Percentiles rank a stretch among this genome's conserved stretches.
phyloP scores from a whole-genome alignment of 768 basidiomycete genomes.

The Gloeostereum incarnatum region DNA sequence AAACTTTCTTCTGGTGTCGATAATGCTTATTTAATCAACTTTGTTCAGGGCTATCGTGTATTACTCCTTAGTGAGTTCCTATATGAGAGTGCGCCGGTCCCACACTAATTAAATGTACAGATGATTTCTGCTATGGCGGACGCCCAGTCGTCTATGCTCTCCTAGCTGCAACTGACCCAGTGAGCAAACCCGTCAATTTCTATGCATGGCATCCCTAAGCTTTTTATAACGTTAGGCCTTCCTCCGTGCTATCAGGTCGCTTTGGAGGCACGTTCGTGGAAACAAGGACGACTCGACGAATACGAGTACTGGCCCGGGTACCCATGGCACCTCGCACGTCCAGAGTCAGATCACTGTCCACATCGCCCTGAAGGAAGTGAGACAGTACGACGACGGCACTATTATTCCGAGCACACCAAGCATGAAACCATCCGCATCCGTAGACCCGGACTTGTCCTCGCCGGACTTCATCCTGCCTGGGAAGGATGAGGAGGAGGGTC shows the following conservation, averaged over 20 bases:
- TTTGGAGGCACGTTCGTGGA: not conserved
- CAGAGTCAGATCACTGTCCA: conserved; percentile 4
- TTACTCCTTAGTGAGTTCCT: conserved; percentile 1
- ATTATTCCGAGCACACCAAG: too few relatives aligned
- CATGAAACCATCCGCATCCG: too few relatives aligned
- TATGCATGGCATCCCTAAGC: too few relatives aligned
- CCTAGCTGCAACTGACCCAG: conserved; percentile 9
- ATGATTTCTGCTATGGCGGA: conserved; percentile 9
- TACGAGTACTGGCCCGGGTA: not conserved
- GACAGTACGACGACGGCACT: conserved; percentile 2
- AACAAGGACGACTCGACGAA: not conserved
- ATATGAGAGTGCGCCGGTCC: not conserved
- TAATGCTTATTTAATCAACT: not conserved
- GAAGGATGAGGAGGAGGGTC: too few relatives aligned
- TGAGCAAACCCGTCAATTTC: too few relatives aligned
- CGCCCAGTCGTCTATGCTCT: conserved; percentile 9
- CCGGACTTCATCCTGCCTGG: too few relatives aligned
- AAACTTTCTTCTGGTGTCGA: too few relatives aligned
- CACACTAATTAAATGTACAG: conserved; percentile 1
- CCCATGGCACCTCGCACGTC: not conserved
- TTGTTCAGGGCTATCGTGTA: conserved; percentile 1
- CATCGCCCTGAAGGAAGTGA: conserved; percentile 2
- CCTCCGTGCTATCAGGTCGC: not conserved
- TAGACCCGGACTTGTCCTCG: too few relatives aligned
- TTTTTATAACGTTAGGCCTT: not conserved